These are phyloP conservation scores for Penicillium lagena DNA, from an alignment of 495 filamentous ascomycete species.

Conservation along the genomic window DNA sequence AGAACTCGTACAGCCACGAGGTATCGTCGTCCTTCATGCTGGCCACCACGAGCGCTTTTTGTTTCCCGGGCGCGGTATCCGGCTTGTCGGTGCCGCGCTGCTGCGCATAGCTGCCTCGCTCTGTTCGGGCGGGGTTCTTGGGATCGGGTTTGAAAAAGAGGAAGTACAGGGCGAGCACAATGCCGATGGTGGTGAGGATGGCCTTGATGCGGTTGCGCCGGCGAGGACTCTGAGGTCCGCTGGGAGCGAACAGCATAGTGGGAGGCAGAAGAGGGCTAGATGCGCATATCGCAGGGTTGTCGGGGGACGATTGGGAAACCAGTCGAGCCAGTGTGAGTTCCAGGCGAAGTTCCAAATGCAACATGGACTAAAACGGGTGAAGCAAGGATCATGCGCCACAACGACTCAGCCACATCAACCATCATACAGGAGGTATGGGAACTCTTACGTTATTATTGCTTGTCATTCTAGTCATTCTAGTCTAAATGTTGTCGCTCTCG, in stretches of 20 bases:
- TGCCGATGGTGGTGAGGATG: constrained; percentile 33
- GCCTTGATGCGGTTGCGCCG: constrained; percentile 37
- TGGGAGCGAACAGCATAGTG: constrained; percentile 34
- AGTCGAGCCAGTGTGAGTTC: too few species aligned
- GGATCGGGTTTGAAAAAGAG: constrained; percentile 25
- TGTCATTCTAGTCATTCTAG: too few species aligned
- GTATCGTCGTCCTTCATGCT: constrained; percentile 47
- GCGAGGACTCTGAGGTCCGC: constrained; percentile 33
- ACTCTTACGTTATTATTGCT: too few species aligned
- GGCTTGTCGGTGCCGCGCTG: constrained; percentile 13
- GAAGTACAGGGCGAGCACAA: constrained; percentile 34
- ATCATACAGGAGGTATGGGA: too few species aligned
- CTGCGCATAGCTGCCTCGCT: constrained; percentile 19
- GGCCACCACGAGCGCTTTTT: constrained; percentile 50
- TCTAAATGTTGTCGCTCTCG: too few species aligned
- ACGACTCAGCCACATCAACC: too few species aligned
- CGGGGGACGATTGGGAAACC: too few species aligned
- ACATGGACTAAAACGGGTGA: too few species aligned
- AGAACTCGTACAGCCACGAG: constrained; percentile 47
- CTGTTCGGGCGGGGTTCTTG: constrained; percentile 6
- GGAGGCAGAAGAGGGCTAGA: neutral
- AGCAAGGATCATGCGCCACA: too few species aligned
- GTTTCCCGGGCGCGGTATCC: constrained; percentile 13
- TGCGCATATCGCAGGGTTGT: too few species aligned
- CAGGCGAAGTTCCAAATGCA: too few species aligned